These are phyloP conservation scores for Phaseolus coccineus DNA, from an alignment of 331 rosid genomes.

Conservation along the genomic window DNA sequence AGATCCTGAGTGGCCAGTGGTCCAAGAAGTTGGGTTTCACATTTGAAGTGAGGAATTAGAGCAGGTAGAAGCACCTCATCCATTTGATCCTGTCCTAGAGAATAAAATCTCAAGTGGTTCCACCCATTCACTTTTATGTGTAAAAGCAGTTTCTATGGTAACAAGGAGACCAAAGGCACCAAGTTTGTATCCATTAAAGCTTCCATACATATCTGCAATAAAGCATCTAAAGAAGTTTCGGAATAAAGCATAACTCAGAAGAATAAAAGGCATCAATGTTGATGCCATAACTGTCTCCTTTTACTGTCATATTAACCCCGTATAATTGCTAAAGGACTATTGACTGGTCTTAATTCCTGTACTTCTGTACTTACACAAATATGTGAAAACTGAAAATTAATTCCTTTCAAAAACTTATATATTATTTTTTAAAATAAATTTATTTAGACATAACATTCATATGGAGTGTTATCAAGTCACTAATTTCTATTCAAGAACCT, in stretches of 20 bases:
- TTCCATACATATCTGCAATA: slow-evolving; percentile 46
- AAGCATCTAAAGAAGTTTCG: slow-evolving; percentile 64
- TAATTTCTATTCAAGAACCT: no score
- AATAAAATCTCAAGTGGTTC: slow-evolving; percentile 52
- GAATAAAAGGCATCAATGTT: slow-evolving; percentile 48
- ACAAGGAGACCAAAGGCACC: slow-evolving; percentile 73
- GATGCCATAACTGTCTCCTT: slow-evolving; percentile 61
- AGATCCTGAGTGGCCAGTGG: not conserved
- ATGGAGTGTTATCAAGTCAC: no score
- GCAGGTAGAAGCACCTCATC: slow-evolving; percentile 13
- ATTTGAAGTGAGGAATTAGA: slow-evolving; percentile 4
- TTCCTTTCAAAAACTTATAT: no score
- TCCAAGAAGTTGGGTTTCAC: slow-evolving; percentile 39
- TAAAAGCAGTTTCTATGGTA: slow-evolving; percentile 54
- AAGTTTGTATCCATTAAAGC: slow-evolving; percentile 53
- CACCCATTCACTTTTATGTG: slow-evolving; percentile 55
- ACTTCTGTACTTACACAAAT: not conserved
- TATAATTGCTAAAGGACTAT: slow-evolving; percentile 28
- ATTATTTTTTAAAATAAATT: no score
- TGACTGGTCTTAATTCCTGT: slow-evolving; percentile 48
- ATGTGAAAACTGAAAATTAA: no score
- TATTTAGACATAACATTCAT: no score
- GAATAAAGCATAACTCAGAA: slow-evolving; percentile 64
- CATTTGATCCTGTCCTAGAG: slow-evolving; percentile 36
- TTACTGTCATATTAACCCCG: slow-evolving; percentile 38